These are phyloP conservation scores for Ephemerocybe angulata DNA, from an alignment of 768 basidiomycete species.

Conservation along the genomic window DNA sequence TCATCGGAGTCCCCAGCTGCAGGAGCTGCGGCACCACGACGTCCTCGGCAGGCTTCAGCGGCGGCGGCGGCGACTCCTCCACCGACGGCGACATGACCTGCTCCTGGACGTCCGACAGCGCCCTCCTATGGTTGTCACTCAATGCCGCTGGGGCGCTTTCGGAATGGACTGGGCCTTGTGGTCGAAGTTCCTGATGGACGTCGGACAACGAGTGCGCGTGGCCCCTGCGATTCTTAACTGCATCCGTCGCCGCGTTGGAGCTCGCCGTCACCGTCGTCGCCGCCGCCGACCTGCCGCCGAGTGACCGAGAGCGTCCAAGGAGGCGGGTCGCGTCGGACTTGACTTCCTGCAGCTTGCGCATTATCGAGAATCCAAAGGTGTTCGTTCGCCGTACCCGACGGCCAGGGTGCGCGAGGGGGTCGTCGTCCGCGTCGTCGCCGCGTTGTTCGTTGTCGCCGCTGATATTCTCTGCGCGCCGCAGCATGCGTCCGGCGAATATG, in stretches of 20 bases:
- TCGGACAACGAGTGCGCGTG: slow-evolving; percentile 18
- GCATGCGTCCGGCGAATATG: neutral
- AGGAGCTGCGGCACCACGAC: slow-evolving; percentile 54
- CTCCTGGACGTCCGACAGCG: slow-evolving; percentile 14
- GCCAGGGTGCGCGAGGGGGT: neutral
- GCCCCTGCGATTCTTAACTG: slow-evolving; percentile 4
- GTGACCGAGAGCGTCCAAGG: slow-evolving; percentile 26
- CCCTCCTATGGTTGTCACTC: neutral
- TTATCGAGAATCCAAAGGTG: slow-evolving; percentile 29
- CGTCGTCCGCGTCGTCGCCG: neutral
- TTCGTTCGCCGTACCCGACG: neutral
- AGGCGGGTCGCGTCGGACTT: slow-evolving; percentile 20
- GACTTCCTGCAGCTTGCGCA: slow-evolving; percentile 32
- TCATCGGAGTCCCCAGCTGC: slow-evolving; percentile 67
- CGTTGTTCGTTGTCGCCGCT: neutral
- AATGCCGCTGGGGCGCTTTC: neutral
- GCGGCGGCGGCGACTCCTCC: neutral
- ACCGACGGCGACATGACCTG: slow-evolving; percentile 2
- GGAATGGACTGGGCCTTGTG: neutral
- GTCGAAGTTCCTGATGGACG: neutral
- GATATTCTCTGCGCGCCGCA: neutral
- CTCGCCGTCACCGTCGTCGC: no score
- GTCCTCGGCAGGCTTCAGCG: slow-evolving; percentile 13
- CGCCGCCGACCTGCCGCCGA: slow-evolving; percentile 12
- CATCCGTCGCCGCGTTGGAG: neutral